Percentiles rank a stretch among this genome's conserved stretches.
These are phyloP conservation scores for Sporisorium graminicola DNA, from an alignment of 1,284 basidiomycete species.

Conservation along the genomic window DNA sequence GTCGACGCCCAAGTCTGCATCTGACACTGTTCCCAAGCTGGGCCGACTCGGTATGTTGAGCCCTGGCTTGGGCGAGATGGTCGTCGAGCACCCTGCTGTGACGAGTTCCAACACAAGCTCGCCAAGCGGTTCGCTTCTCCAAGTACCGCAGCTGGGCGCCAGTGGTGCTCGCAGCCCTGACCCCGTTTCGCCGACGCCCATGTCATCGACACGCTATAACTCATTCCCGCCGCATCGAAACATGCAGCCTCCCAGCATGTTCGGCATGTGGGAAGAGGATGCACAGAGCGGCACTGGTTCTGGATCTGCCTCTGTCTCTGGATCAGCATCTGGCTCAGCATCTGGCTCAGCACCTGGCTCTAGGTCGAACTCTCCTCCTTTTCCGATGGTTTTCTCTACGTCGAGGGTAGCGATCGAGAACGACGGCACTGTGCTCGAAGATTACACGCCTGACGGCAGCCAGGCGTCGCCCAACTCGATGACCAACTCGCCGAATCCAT, in stretches of 20 bases:
- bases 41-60: slow-evolving; percentile 60
- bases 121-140: slow-evolving; percentile 36
- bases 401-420: slow-evolving; percentile 33
- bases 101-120: slow-evolving; percentile 36
- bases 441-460: slow-evolving; percentile 55
- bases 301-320: slow-evolving; percentile 30
- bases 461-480: slow-evolving; percentile 58
- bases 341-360: slow-evolving; percentile 27
- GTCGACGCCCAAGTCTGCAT: slow-evolving; percentile 42
- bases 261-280: slow-evolving; percentile 39
- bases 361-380: slow-evolving; percentile 20
- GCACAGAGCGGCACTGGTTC: slow-evolving; percentile 23
- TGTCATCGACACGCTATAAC: slow-evolving; percentile 43
- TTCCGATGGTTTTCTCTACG: slow-evolving; percentile 32
- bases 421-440: slow-evolving; percentile 47
- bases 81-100: slow-evolving; percentile 54
- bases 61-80: slow-evolving; percentile 54
- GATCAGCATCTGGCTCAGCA: slow-evolving; percentile 27
- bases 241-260: slow-evolving; percentile 28
- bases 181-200: slow-evolving; percentile 10
- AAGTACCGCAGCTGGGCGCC: slow-evolving; percentile 30
- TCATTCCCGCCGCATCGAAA: slow-evolving; percentile 55
- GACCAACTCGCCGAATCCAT: slow-evolving; percentile 53
- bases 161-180: not conserved
- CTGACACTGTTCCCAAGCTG: slow-evolving; percentile 49